Evolutionary conservation across 148 eudicot genomes (phyloP).

Genomic region (Simmondsia chinensis): DNA sequence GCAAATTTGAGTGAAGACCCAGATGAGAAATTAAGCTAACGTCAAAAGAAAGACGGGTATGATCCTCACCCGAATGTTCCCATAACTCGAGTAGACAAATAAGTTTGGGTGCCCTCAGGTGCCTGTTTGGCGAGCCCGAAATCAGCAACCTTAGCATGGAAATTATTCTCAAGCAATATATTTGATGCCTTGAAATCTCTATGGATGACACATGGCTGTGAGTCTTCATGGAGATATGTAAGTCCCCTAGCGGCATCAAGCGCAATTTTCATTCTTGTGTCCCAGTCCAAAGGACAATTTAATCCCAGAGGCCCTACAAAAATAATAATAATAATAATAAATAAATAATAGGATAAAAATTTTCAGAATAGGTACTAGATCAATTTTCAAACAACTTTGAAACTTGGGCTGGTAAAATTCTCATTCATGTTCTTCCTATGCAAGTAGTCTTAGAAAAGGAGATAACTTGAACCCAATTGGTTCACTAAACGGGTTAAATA

Average conservation of each 20-base stretch:
- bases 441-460: too few species aligned
- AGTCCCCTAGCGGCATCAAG: slow-evolving; percentile 99
- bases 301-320: slow-evolving; percentile 73
- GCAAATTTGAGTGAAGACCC: too few species aligned
- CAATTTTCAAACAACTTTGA: too few species aligned
- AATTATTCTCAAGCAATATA: slow-evolving; percentile 83
- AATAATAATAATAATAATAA: slow-evolving; percentile 6
- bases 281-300: slow-evolving; percentile 93
- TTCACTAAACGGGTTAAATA: too few species aligned
- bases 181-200: slow-evolving; percentile 96
- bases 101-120: slow-evolving; percentile 77
- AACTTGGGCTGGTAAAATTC: too few species aligned
- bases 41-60: slow-evolving; percentile 4
- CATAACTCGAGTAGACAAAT: slow-evolving; percentile 92
- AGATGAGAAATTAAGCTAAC: not conserved
- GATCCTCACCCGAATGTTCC: slow-evolving; percentile 99
- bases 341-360: slow-evolving; percentile 4
- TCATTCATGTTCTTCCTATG: too few species aligned
- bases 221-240: slow-evolving; percentile 95
- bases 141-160: slow-evolving; percentile 92
- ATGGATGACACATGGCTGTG: slow-evolving; percentile 93
- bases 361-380: too few species aligned
- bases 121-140: slow-evolving; percentile 96
- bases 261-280: slow-evolving; percentile 89
- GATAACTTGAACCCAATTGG: too few species aligned